Conservation (phyloP, 1,139 yeast genomes). For the Taiozyma sp. region DNA sequence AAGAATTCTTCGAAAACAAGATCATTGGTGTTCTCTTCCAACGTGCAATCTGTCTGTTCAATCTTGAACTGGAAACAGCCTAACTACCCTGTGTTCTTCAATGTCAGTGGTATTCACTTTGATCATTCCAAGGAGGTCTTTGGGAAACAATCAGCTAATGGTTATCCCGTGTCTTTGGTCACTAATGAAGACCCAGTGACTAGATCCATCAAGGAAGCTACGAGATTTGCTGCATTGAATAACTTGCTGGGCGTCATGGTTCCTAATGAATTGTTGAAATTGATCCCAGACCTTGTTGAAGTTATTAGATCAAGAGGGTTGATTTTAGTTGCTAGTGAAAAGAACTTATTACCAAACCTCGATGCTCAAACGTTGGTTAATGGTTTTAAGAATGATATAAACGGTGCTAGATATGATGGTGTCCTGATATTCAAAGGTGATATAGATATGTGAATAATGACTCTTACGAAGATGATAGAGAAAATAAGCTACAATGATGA, state of each 20-base stretch:
- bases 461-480: neutral
- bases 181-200: slow-evolving; percentile 37
- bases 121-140: slow-evolving; percentile 29
- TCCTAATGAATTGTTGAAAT: slow-evolving; percentile 59
- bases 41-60: slow-evolving; percentile 85
- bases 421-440: slow-evolving; percentile 67
- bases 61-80: slow-evolving; percentile 98
- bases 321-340: slow-evolving; percentile 64
- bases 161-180: slow-evolving; percentile 25
- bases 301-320: slow-evolving; percentile 77
- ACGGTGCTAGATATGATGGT: slow-evolving; percentile 66
- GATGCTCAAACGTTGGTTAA: slow-evolving; percentile 3
- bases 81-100: slow-evolving; percentile 88
- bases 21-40: slow-evolving; percentile 76
- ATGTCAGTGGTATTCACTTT: slow-evolving; percentile 61
- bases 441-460: slow-evolving; percentile 47
- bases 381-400: slow-evolving; percentile 44
- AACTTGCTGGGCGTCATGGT: slow-evolving; percentile 81
- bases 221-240: slow-evolving; percentile 71
- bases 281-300: slow-evolving; percentile 74
- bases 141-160: slow-evolving; percentile 32
- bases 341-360: neutral
- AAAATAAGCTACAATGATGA: neutral
- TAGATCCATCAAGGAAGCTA: slow-evolving; percentile 53
- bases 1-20: slow-evolving; percentile 31